A percentile compares a stretch with the other conserved stretches of the same genome.
phyloP scores from a whole-genome alignment of 108 stramenopile genomes.

The Pseudonitzschia delicatissima region DNA sequence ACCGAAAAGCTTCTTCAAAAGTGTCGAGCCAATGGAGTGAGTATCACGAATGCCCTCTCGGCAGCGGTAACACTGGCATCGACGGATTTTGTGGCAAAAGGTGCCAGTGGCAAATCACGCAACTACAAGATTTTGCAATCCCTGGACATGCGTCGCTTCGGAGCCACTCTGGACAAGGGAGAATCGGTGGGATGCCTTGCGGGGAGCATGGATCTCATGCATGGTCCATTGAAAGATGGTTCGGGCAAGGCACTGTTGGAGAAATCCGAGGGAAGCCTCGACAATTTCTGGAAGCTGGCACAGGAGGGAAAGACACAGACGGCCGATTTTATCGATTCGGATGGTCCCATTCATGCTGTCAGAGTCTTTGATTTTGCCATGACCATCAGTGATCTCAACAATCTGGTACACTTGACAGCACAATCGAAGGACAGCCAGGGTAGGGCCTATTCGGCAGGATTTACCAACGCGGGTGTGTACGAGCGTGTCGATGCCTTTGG shows the following conservation, averaged over 20 bases:
- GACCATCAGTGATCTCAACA: constrained; percentile 80
- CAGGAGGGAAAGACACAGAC: constrained; percentile 67
- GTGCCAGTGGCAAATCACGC: constrained; percentile 41
- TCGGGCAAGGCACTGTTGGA: constrained; percentile 54
- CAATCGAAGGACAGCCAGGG: constrained; percentile 78
- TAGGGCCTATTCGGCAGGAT: constrained; percentile 81
- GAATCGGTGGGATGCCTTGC: constrained; percentile 83
- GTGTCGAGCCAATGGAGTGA: constrained; percentile 69
- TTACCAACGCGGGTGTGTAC: constrained; percentile 83
- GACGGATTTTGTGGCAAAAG: constrained; percentile 70
- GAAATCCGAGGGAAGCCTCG: constrained; percentile 11
- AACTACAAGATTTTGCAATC: constrained; percentile 89
- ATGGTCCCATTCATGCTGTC: constrained; percentile 75
- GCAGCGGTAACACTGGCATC: constrained; percentile 72
- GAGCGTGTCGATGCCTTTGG: constrained; percentile 64
- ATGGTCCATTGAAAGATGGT: constrained; percentile 65
- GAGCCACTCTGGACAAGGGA: constrained; percentile 62
- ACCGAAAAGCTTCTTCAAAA: constrained; percentile 50
- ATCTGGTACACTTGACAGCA: constrained; percentile 77
- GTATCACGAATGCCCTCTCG: constrained; percentile 74
- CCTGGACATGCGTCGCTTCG: constrained; percentile 83
- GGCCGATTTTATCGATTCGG: constrained; percentile 52
- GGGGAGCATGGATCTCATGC: constrained; percentile 82
- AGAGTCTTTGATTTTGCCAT: constrained; percentile 84
- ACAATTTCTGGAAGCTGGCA: constrained; percentile 72